Base-by-base conservation (phyloP, 2,329 filamentous ascomycete species). In the Alternaria sp. region DNA sequence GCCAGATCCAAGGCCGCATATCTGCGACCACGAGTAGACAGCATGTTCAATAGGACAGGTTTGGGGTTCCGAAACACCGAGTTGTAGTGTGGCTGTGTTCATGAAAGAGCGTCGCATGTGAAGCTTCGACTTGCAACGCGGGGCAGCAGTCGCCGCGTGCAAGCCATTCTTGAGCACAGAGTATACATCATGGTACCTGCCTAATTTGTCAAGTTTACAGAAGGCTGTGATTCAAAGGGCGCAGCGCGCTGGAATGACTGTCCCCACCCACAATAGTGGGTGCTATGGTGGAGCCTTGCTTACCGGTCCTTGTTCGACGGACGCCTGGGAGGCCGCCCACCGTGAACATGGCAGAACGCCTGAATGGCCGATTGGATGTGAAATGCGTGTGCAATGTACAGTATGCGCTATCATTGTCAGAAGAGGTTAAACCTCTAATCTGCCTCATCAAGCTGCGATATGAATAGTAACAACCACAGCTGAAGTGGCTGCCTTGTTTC, bases 361-460 rank as follows among this genome's bases (percentile, higher is more conserved):
- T 42, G 34, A 30, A 24, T 54, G 16, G 36, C 32, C 53, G 53
- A 51, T 30, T 28, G 28, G 34, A 38, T 36, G n/a, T 36, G 30
- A 28, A 43, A 54, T 22, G 32, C 44, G 14, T 42, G 44, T 34
- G 18, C 39, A 22, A 24, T 24, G 36, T 39, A 18, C 5, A 39
- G 32, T 34, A 51, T 26, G 46, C 49, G 63, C 55, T 44, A n/a
- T 57, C 22, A 43, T 41, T 9, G 7, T 53, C 30, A 11, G 28
- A 49, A 24, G 38, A n/a, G 30, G 36, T 32, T 26, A 62, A 54
- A 57, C 54, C 56, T 54, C 54, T 39, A 20, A 60, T 81, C 83
- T 51, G 60, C 48, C 20, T 60, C 49, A 51, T 22, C 51, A 41
- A 38, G 34, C n/a, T 47, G 16, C 22, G 56, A 56, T 61, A 52